Evolutionary conservation across 2,329 filamentous ascomycete genomes (phyloP).

Genomic region (Dactylellina sp.): DNA sequence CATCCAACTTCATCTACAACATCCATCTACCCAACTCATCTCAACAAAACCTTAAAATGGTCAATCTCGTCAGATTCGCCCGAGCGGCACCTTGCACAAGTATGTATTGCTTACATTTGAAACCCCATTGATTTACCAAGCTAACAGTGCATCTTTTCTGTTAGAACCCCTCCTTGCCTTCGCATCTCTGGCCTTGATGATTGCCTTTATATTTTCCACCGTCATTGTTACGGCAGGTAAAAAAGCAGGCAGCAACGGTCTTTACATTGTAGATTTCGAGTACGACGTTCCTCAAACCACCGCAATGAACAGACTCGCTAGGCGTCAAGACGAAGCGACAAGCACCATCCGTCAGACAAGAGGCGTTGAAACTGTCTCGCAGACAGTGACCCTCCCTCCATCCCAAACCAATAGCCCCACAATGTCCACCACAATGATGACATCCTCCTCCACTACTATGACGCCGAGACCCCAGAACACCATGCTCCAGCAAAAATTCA

Average conservation of each 20-base stretch:
- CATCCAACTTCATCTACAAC: slow-evolving; percentile 26
- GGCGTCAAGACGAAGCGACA: slow-evolving; percentile 38
- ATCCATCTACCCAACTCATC: slow-evolving; percentile 4
- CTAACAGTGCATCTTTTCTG: slow-evolving; percentile 8
- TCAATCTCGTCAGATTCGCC: slow-evolving; percentile 50
- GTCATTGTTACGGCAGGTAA: slow-evolving; percentile 59
- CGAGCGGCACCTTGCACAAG: slow-evolving; percentile 55
- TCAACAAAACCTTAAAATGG: slow-evolving; percentile 33
- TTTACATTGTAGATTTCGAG: slow-evolving; percentile 60
- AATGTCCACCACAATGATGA: neutral
- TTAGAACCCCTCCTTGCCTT: slow-evolving; percentile 58
- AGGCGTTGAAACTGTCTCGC: slow-evolving; percentile 36
- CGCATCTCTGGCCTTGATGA: slow-evolving; percentile 57
- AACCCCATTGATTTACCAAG: neutral
- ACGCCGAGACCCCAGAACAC: slow-evolving; percentile 39
- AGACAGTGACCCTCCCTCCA: slow-evolving; percentile 29
- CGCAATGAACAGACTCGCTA: slow-evolving; percentile 16
- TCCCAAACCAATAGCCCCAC: slow-evolving; percentile 11
- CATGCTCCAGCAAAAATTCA: slow-evolving; percentile 49
- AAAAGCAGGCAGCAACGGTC: slow-evolving; percentile 56
- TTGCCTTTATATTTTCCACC: slow-evolving; percentile 59
- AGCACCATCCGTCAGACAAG: slow-evolving; percentile 34
- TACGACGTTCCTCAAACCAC: slow-evolving; percentile 52
- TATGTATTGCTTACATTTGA: slow-evolving; percentile 20
- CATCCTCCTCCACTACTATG: slow-evolving; percentile 21